Base-by-base conservation (phyloP, 306 rosid species). In the Glycine latifolia region DNA sequence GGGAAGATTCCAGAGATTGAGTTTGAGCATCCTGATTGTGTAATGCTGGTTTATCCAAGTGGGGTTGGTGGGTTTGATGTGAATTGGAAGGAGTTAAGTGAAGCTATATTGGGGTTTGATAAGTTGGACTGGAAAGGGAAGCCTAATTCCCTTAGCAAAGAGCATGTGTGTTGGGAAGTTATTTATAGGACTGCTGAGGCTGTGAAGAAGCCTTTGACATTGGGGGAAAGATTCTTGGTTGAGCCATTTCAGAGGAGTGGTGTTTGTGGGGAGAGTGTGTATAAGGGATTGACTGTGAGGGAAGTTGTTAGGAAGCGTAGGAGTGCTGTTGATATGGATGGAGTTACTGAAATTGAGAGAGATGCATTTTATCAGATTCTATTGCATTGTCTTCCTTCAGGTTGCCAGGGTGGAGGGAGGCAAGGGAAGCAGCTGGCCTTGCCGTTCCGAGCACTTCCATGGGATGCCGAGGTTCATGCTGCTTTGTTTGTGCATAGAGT, bases 261-360 rank as follows among this genome's bases (percentile, higher is more conserved):
- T 4, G 11, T 72, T 82, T 81, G 82, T 73, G 82, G 89, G 69
- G 92, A 86, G 60, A 50, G 52, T 26, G 74, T 77, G 0, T 95
- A 91, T 63, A 90, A 90, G 84, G 90, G 84, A 2, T 88, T 87
- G 11, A 91, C 88, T 1, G 76, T 78, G n/a, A 93, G 98, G 82
- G 89, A 95, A 81, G 88, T 95, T 61, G 93, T 89, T 16, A 80
- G 98, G 90, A 95, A 89, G 85, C 92, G 98, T 9, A 89, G 99
- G 81, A 93, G 99, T 47, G 99, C 98, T 0, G 98, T 95, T 12
- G 98, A 91, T 86, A 91, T 95, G 99, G 99, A 95, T 56, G 94
- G 92, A 37, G 88, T 90, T 53, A 93, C 94, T 6, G 49, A 12
- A 48, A 93, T 95, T 77, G 82, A 81, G 54, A 88, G 94, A 72